Conservation (phyloP, 1,284 basidiomycete genomes). For the Puccinia triticina region DNA sequence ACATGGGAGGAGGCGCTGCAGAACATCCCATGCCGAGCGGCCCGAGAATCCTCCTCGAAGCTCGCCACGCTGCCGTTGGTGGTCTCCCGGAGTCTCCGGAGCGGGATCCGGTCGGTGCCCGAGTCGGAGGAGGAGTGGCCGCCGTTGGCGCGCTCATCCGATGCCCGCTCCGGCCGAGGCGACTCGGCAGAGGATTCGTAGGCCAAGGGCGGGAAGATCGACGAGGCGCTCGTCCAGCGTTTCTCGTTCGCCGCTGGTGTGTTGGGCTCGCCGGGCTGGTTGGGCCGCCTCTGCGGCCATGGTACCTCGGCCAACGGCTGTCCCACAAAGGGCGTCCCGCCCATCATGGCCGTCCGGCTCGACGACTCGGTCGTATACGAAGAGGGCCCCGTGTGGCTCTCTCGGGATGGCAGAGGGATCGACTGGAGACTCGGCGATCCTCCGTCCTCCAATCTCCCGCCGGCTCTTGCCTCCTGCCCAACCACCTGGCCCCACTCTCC, state of each 20-base stretch:
- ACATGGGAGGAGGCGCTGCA: constrained; percentile 24
- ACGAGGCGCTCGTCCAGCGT: constrained; percentile 15
- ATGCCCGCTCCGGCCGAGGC: neutral
- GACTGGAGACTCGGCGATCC: constrained; percentile 11
- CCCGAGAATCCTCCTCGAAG: neutral
- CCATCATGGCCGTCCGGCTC: neutral
- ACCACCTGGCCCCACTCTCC: neutral
- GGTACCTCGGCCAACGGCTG: constrained; percentile 25
- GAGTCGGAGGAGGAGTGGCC: neutral
- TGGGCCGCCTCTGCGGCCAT: constrained; percentile 13
- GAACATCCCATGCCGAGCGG: neutral
- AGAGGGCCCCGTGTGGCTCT: neutral
- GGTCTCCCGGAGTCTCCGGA: neutral
- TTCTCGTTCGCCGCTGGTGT: neutral
- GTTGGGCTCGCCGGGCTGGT: neutral
- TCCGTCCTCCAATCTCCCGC: neutral
- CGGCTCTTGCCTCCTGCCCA: neutral
- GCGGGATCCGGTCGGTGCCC: neutral
- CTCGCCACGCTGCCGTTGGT: neutral
- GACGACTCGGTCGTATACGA: neutral
- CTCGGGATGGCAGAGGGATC: neutral
- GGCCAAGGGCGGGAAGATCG: constrained; percentile 15
- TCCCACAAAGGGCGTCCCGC: neutral
- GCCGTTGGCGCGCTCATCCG: neutral
- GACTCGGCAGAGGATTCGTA: constrained; percentile 18